Percentiles rank a stretch among this genome's conserved stretches.
Evolutionary conservation across 140 eudicot species (phyloP).

Genomic region (Stevia rebaudiana): DNA sequence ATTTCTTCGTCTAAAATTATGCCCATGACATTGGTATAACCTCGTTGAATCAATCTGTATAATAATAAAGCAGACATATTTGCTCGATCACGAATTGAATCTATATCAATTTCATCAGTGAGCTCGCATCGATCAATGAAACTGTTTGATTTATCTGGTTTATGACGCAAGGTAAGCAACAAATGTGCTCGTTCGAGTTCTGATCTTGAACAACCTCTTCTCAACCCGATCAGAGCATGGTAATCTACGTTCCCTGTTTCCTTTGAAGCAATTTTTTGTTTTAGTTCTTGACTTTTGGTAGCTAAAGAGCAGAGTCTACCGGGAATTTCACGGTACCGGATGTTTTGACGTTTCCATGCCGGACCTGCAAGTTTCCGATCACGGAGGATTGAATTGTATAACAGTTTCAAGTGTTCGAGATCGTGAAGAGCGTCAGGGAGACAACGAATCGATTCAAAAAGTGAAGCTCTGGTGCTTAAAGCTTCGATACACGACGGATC

Average conservation of each 20-base stretch:
- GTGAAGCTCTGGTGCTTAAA: slow-evolving; percentile 56
- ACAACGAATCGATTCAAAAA: slow-evolving; percentile 73
- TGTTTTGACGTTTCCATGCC: slow-evolving; percentile 71
- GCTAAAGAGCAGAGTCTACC: slow-evolving; percentile 62
- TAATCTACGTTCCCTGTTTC: slow-evolving; percentile 81
- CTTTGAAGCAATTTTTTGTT: slow-evolving; percentile 73
- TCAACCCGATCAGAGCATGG: slow-evolving; percentile 55
- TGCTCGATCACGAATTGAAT: slow-evolving; percentile 60
- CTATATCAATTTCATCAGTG: slow-evolving; percentile 56
- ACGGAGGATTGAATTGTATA: slow-evolving; percentile 73
- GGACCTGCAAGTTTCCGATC: slow-evolving; percentile 90
- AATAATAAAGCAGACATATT: slow-evolving; percentile 56
- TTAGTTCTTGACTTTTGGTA: slow-evolving; percentile 60
- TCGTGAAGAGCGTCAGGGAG: slow-evolving; percentile 85
- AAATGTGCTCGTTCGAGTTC: slow-evolving; percentile 78
- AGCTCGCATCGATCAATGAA: slow-evolving; percentile 73
- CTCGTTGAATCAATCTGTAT: slow-evolving; percentile 72
- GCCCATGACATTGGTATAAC: slow-evolving; percentile 46
- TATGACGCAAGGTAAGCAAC: slow-evolving; percentile 65
- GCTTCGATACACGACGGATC: slow-evolving; percentile 76
- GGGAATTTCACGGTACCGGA: slow-evolving; percentile 74
- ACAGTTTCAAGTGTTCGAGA: slow-evolving; percentile 77
- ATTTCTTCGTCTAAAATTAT: slow-evolving; percentile 56
- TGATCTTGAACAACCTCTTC: slow-evolving; percentile 70
- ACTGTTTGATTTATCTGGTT: slow-evolving; percentile 61